A percentile compares a stretch with the other conserved stretches of the same genome.
Evolutionary conservation across 2,329 filamentous ascomycete species (phyloP).

Genomic region (Fusarium poae): DNA sequence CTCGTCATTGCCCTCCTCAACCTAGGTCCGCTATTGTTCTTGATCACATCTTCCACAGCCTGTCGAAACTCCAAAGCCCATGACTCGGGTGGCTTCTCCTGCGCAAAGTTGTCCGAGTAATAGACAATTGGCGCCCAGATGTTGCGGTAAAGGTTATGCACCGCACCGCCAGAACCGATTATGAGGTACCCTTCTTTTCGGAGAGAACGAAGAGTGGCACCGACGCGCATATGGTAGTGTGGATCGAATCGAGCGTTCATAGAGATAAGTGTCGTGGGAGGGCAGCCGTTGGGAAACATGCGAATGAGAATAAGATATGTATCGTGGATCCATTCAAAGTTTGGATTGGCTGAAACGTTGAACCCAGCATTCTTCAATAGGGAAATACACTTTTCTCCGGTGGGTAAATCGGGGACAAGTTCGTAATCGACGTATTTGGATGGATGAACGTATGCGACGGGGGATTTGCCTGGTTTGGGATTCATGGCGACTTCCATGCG

Average conservation of each 20-base stretch:
- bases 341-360: slow-evolving; percentile 63
- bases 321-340: slow-evolving; percentile 80
- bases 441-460: slow-evolving; percentile 75
- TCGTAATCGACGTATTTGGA: slow-evolving; percentile 73
- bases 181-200: slow-evolving; percentile 58
- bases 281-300: slow-evolving; percentile 75
- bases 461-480: slow-evolving; percentile 69
- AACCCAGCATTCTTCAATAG: slow-evolving; percentile 66
- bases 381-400: slow-evolving; percentile 62
- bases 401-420: slow-evolving; percentile 70
- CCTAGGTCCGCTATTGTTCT: slow-evolving; percentile 56
- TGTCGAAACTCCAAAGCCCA: slow-evolving; percentile 76
- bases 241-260: slow-evolving; percentile 46
- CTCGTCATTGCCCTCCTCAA: slow-evolving; percentile 68
- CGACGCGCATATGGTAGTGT: slow-evolving; percentile 45
- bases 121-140: slow-evolving; percentile 72
- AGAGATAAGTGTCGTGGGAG: slow-evolving; percentile 67
- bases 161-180: slow-evolving; percentile 71
- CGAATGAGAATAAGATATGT: slow-evolving; percentile 76
- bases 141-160: slow-evolving; percentile 79
- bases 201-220: slow-evolving; percentile 25
- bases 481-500: slow-evolving; percentile 72
- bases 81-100: slow-evolving; percentile 45
- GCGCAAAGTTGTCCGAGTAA: slow-evolving; percentile 30
- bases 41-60: slow-evolving; percentile 70